Percentiles rank a stretch among this genome's conserved stretches.
Conservation (phyloP, 169 alveolate genomes). For the Cryptosporidium felis region DNA sequence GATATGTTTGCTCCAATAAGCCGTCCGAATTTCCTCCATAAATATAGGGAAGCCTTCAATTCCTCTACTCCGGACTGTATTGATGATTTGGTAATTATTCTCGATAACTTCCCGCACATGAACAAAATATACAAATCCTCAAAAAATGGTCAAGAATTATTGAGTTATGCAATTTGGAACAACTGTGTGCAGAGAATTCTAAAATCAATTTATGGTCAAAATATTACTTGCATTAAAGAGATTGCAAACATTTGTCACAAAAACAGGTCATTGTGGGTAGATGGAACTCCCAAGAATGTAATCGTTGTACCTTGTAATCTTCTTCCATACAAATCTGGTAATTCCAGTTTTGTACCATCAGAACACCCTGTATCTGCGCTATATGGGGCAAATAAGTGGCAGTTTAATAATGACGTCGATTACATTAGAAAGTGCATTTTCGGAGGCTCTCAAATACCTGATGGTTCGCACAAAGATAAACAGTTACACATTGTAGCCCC, state of each 20-base stretch:
- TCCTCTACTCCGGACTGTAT: background rate
- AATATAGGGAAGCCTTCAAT: background rate
- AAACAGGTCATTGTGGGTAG: background rate
- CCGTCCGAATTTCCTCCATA: background rate
- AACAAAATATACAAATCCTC: conserved; percentile 54
- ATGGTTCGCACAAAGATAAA: background rate
- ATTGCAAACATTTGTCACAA: background rate
- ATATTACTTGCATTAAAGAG: background rate
- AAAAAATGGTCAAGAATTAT: conserved; percentile 43
- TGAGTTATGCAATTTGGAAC: conserved; percentile 60
- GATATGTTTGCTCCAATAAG: conserved; percentile 58
- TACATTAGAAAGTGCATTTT: background rate
- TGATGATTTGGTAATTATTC: conserved; percentile 4
- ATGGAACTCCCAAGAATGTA: background rate
- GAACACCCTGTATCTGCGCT: conserved; percentile 13
- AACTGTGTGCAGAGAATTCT: conserved; percentile 62
- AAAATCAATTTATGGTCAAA: conserved; percentile 12
- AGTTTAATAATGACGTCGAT: conserved; percentile 29
- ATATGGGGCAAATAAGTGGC: conserved; percentile 5
- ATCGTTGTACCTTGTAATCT: conserved; percentile 50
- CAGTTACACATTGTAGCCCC: conserved; percentile 31
- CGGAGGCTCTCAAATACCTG: background rate
- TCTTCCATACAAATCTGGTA: background rate
- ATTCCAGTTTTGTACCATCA: background rate
- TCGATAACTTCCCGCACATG: conserved; percentile 65